Evolutionary conservation across 768 basidiomycete species (phyloP).

Genomic region (Russula sp.): DNA sequence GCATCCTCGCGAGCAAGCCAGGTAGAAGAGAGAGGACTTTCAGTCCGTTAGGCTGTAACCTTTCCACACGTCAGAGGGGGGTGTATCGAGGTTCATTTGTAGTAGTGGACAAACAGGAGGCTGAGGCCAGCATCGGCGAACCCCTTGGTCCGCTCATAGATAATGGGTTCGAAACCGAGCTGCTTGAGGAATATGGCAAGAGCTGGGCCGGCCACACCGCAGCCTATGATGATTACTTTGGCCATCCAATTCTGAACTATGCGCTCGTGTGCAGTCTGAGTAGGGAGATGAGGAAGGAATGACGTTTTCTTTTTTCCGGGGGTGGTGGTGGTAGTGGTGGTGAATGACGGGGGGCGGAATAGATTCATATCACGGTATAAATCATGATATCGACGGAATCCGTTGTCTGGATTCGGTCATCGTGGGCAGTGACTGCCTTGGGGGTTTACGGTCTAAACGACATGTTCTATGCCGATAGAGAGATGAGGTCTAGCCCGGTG

Average conservation of each 20-base stretch:
- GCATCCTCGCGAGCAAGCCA: slow-evolving; percentile 9
- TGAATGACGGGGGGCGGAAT: background rate
- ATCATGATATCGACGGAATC: background rate
- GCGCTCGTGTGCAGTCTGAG: background rate
- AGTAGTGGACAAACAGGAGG: slow-evolving; percentile 17
- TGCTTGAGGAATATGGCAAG: slow-evolving; percentile 24
- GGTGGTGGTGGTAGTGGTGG: background rate
- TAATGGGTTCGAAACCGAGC: slow-evolving; percentile 17
- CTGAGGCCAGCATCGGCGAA: slow-evolving; percentile 20
- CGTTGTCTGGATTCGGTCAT: background rate
- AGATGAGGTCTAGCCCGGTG: background rate
- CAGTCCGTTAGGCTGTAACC: slow-evolving; percentile 23
- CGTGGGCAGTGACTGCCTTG: slow-evolving; percentile 2
- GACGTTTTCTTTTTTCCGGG: no score
- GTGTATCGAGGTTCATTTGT: background rate
- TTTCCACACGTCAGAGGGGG: background rate
- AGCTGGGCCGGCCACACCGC: slow-evolving; percentile 21
- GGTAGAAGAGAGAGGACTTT: slow-evolving; percentile 17
- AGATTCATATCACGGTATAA: background rate
- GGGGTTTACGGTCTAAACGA: slow-evolving; percentile 1
- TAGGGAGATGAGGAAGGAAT: background rate
- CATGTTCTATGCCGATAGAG: background rate
- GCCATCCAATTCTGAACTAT: background rate
- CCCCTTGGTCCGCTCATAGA: slow-evolving; percentile 20
- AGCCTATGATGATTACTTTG: slow-evolving; percentile 23